Evolutionary conservation across 495 filamentous ascomycete species (phyloP), one percentile per base, ranked within the genome.

Genomic region (Glonium stellatum): DNA sequence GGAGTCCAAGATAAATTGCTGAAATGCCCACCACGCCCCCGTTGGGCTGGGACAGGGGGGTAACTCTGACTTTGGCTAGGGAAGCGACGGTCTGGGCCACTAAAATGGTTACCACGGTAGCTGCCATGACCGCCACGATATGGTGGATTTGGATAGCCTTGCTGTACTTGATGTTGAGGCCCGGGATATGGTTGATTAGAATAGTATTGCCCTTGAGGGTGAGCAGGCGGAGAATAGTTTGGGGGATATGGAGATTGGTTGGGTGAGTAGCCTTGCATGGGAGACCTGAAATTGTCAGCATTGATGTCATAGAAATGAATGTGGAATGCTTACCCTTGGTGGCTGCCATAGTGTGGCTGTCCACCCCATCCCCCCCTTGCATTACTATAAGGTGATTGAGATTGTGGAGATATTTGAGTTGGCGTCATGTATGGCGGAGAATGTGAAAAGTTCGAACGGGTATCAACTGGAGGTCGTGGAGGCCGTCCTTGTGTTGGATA

Each of bases 1-100:
- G 77, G 76, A 57, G 78, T 84, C 84, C 84, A 88, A 61, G 82
- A 84, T 4, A 79, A 75, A 64, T 80, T 84, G 54, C 77, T 81
- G 62, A 82, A 86, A 69, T 80, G 82, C 12, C 71, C 82, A 39
- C 62, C 60, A 50, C 69, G 62, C 39, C 68, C 68, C 36, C 68
- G 53, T 41, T 21, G 21, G 9, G 54, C 51, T 12, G 42, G 36
- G 2, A 39, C 22, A 46, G 67, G 51, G n/a, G 58, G 61, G 39
- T 41, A 62, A 34, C 47, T 48, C 21, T 61, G 53, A n/a, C 23
- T 59, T 27, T 56, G 23, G n/a, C 58, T 56, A 62, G 80, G 80
- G 41, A 76, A 75, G 31, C 80, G 81, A 44, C 74, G 83, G 52
- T 81, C 82, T 11, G 73, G 70, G 0, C 76, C 70, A 35, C 19